A percentile compares a stretch with the other conserved stretches of the same genome.
These are phyloP conservation scores for Yamadazyma kanchanaburiensis DNA, from an alignment of 1,139 yeast genomes.

Conservation along the genomic window DNA sequence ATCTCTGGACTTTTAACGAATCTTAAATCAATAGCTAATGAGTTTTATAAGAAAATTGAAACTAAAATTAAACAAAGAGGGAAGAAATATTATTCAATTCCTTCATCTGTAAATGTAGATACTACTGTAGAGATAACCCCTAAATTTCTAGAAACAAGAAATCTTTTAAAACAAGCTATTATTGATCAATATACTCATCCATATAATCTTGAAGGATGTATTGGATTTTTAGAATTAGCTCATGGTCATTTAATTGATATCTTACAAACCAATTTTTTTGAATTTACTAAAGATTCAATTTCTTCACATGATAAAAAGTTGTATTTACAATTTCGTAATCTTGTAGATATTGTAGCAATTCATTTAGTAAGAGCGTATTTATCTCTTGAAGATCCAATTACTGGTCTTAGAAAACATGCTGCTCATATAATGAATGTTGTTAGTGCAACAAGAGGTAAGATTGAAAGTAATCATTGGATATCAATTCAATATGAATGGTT, in stretches of 20 bases:
- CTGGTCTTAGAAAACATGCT: constrained; percentile 61
- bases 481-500: constrained; percentile 51
- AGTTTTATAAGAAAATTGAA: constrained; percentile 35
- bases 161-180: constrained; percentile 35
- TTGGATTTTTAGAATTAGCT: constrained; percentile 29
- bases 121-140: constrained; percentile 36
- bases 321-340: constrained; percentile 33
- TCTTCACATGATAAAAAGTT: constrained; percentile 28
- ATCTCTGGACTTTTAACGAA: constrained; percentile 28
- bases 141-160: constrained; percentile 37
- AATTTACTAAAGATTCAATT: constrained; percentile 12
- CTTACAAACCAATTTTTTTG: constrained; percentile 18
- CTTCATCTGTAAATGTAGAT: constrained; percentile 22
- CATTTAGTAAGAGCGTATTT: constrained; percentile 63
- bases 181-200: constrained; percentile 33
- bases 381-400: constrained; percentile 55
- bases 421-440: constrained; percentile 52
- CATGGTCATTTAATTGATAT: constrained; percentile 31
- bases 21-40: constrained; percentile 26
- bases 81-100: constrained; percentile 37
- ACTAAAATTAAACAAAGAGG: constrained; percentile 31
- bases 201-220: constrained; percentile 29
- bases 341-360: constrained; percentile 60
- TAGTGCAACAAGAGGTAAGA: constrained; percentile 10
- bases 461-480: constrained; percentile 31